Percentiles rank a stretch among this genome's conserved stretches.
Evolutionary conservation across 1,284 basidiomycete species (phyloP).

Genomic region (Hypsizygus ulmarius): DNA sequence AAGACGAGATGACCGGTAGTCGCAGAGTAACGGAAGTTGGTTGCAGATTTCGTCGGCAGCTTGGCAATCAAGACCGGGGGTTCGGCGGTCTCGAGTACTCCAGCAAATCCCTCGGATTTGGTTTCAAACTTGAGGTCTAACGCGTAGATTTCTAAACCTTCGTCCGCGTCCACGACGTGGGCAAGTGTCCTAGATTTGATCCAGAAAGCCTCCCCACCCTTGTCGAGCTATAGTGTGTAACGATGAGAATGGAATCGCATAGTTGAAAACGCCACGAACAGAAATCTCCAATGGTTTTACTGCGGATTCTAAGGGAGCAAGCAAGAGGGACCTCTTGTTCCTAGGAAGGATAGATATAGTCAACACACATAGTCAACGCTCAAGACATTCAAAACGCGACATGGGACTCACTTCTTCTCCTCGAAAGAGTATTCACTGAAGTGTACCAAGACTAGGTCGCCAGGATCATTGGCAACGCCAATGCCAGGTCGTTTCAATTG

Average conservation of each 20-base stretch:
- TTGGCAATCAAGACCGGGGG: conserved; percentile 47
- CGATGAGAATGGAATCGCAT: conserved; percentile 1
- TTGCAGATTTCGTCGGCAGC: conserved; percentile 63
- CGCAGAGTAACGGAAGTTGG: conserved; percentile 67
- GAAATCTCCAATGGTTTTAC: conserved; percentile 50
- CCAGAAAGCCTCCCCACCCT: conserved; percentile 77
- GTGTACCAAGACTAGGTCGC: conserved; percentile 66
- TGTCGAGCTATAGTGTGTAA: conserved; percentile 39
- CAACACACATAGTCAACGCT: too few species aligned
- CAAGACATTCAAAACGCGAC: not conserved
- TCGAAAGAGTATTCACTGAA: conserved; percentile 69
- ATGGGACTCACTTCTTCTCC: conserved; percentile 60
- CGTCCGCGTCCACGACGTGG: conserved; percentile 57
- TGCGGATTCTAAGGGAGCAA: conserved; percentile 53
- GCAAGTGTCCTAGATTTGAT: conserved; percentile 65
- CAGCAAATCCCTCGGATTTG: conserved; percentile 20
- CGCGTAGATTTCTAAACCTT: conserved; percentile 56
- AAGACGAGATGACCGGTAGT: conserved; percentile 61
- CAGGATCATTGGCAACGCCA: conserved; percentile 62
- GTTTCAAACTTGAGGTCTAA: conserved; percentile 47
- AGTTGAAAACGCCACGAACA: conserved; percentile 24
- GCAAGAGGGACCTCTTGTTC: conserved; percentile 66
- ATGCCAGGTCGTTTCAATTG: conserved; percentile 67
- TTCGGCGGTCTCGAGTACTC: conserved; percentile 32
- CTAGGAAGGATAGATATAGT: conserved; percentile 33